A percentile compares a stretch with the other conserved stretches of the same genome.
phyloP scores from a whole-genome alignment of 345 rosid genomes.

The Euphorbia peplus region DNA sequence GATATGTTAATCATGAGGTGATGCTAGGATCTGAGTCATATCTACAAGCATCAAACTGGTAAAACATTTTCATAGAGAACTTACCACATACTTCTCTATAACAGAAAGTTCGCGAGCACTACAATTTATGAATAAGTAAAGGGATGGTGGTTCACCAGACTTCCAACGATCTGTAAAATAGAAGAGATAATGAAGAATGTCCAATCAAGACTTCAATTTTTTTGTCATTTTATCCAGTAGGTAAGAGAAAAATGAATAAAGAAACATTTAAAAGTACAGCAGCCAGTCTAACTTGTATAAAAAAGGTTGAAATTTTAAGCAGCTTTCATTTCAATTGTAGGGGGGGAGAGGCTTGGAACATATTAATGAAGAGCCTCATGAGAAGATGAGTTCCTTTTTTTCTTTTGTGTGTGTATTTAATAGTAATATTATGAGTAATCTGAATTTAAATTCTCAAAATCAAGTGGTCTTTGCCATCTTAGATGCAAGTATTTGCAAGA shows the following conservation, averaged over 20 bases:
- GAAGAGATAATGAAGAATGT: conserved; percentile 6
- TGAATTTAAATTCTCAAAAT: neutral
- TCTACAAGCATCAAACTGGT: conserved; percentile 7
- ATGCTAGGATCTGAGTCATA: neutral
- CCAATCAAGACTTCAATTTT: neutral
- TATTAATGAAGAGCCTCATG: neutral
- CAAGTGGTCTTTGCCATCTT: neutral
- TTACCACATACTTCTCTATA: conserved; percentile 94
- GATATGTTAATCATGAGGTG: neutral
- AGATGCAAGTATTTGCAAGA: neutral
- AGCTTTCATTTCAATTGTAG: neutral
- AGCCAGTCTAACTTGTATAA: neutral
- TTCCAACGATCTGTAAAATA: conserved; percentile 68
- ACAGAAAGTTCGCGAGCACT: conserved; percentile 84
- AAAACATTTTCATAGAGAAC: conserved; percentile 13
- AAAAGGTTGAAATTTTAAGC: too few species aligned
- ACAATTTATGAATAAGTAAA: conserved; percentile 75
- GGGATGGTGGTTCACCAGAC: conserved; percentile 71
- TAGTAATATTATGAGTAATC: neutral
- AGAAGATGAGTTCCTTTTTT: too few species aligned
- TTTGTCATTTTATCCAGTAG: neutral
- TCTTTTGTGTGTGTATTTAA: too few species aligned
- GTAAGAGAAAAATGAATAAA: neutral
- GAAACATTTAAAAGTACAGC: neutral
- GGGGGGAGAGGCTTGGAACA: neutral